Base-by-base conservation (phyloP, 2,329 filamentous ascomycete species). In the Verticillium klebahnii region DNA sequence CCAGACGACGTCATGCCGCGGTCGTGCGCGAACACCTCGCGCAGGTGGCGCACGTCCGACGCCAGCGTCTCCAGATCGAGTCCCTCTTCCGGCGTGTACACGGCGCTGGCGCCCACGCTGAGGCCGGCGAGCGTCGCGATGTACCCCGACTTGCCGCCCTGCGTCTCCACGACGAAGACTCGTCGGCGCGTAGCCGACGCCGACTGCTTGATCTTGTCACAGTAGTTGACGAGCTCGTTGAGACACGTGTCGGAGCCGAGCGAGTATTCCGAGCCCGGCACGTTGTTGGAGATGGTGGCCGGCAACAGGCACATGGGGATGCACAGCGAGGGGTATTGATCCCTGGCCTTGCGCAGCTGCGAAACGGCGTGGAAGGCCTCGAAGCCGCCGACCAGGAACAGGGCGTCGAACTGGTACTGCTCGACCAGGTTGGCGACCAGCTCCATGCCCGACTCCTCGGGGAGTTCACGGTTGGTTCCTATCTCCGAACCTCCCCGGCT, bases 281-380 rank as follows among this genome's bases (percentile, higher is more conserved):
- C 95, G 74, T 99, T 99, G 83, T 99, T 99, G 67, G 92, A 97
- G 69, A 99, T 94, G 11, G 95, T 99, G n/a, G 95, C 95, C 0
- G 95, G 95, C 31, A 99, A 83, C 52, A 97, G 84, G 60, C 90
- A 85, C 83, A 98, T 92, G 23, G 95, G 95, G 66, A 99, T 97
- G 75, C 92, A 93, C 72, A 99, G 90, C 1, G 90, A 89, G 12
- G 91, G 88, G 76, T 91, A 97, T 64, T 91, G 78, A 39, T 87
- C 84, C 61, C 93, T 85, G 15, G 90, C 93, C 78, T 91, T 87
- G 68, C 93, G 89, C 63, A 99, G 83, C 75, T 98, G 90, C 55
- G 91, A 92, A 37, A 97, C 85, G 2, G 95, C 89, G 62, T 95
- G 96, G 81, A 96, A 99, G 1, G 93, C 95, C 78, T 99, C 95